phyloP scores from a whole-genome alignment of 768 basidiomycete genomes.

The Leccinum fibrillosum region DNA sequence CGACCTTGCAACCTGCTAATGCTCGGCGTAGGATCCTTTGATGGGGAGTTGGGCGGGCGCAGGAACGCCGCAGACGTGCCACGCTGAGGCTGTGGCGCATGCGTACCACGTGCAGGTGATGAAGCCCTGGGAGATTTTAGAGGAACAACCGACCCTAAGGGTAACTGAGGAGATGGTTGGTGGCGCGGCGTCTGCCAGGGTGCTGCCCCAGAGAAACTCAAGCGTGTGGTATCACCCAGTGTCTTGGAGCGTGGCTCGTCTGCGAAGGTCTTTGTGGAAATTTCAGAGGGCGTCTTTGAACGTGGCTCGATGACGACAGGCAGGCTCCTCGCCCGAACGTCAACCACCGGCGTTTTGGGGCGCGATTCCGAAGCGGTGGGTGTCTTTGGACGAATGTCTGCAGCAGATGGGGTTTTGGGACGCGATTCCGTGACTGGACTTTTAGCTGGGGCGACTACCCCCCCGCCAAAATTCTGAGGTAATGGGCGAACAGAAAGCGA shows the following conservation, averaged over 20 bases:
- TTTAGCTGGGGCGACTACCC: conserved; percentile 10
- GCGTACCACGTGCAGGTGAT: conserved; percentile 40
- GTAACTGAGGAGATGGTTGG: conserved; percentile 32
- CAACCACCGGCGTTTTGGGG: conserved; percentile 21
- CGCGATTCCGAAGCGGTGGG: conserved; percentile 15
- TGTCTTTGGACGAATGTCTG: conserved; percentile 22
- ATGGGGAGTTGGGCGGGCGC: conserved; percentile 40
- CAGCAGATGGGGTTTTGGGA: conserved; percentile 16
- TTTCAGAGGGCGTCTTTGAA: conserved; percentile 19
- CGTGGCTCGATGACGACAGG: conserved; percentile 12
- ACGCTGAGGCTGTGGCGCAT: conserved; percentile 39
- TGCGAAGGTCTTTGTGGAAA: conserved; percentile 8
- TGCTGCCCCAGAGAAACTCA: conserved; percentile 13
- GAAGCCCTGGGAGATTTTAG: conserved; percentile 29
- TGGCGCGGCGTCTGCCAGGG: conserved; percentile 26
- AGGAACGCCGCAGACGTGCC: conserved; percentile 58
- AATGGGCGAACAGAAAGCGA: conserved; percentile 10
- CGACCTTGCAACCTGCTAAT: conserved; percentile 80
- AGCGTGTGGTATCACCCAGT: conserved; percentile 13
- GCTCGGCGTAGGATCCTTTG: conserved; percentile 78
- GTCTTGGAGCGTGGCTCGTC: conserved; percentile 23
- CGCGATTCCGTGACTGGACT: conserved; percentile 16
- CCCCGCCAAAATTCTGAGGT: conserved; percentile 21
- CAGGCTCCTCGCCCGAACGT: conserved; percentile 11
- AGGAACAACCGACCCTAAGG: conserved; percentile 27